Percentiles rank a stretch among this genome's conserved stretches.
Conservation (phyloP, 306 rosid genomes). For the Dryas alaskensis region DNA sequence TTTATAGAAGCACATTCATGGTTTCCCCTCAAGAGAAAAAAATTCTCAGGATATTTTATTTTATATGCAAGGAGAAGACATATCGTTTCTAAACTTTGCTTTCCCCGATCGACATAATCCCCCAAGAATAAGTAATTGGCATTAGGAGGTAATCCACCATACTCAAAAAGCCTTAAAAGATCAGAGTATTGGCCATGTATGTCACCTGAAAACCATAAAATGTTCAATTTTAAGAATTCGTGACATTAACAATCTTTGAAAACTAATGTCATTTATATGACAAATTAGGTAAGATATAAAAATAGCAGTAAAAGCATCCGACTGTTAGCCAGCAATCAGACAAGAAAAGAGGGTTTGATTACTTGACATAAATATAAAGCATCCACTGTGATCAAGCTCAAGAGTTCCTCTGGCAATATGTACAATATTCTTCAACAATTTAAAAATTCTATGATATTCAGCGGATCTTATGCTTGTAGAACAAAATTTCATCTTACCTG, state of each 20-base stretch:
- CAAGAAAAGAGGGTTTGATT: not conserved
- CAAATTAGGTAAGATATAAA: not conserved
- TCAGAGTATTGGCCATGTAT: constrained; percentile 94
- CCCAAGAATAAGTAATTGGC: constrained; percentile 94
- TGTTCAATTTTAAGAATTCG: not conserved
- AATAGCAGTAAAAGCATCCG: not conserved
- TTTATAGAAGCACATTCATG: constrained; percentile 97
- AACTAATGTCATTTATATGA: not conserved
- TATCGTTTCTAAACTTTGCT: constrained; percentile 89
- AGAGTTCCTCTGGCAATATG: not conserved
- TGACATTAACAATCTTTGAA: not conserved
- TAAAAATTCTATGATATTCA: not conserved
- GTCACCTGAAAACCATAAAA: constrained; percentile 63
- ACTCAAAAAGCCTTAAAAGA: constrained; percentile 90
- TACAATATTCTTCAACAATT: not conserved
- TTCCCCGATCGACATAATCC: constrained; percentile 96
- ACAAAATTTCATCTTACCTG: not conserved
- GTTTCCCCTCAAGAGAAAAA: constrained; percentile 90
- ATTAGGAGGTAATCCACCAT: constrained; percentile 91
- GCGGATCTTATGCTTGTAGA: not conserved
- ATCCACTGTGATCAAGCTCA: not conserved
- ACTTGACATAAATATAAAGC: not conserved
- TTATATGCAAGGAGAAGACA: constrained; percentile 94
- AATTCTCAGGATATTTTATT: constrained; percentile 81
- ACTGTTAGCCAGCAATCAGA: not conserved